Evolutionary conservation across 2,329 filamentous ascomycete species (phyloP).

Genomic region (Huntiella savannae): DNA sequence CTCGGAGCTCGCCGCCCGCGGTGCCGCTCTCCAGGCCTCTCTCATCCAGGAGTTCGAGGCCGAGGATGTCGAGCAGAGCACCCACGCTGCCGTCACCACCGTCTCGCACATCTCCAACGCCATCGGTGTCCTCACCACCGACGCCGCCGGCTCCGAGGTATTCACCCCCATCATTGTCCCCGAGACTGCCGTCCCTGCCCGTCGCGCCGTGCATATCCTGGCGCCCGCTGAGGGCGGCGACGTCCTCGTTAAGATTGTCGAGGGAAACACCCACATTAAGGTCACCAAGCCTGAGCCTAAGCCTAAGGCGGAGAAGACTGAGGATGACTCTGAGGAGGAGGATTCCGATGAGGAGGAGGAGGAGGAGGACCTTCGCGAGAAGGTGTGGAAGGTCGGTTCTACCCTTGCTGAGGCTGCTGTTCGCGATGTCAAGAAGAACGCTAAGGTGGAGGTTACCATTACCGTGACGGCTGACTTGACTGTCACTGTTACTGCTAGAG

Average conservation of each 20-base stretch:
- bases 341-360: slow-evolving; percentile 43
- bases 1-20: slow-evolving; percentile 71
- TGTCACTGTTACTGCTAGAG: slow-evolving; percentile 63
- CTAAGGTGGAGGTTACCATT: slow-evolving; percentile 85
- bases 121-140: slow-evolving; percentile 62
- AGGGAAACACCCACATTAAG: slow-evolving; percentile 82
- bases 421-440: slow-evolving; percentile 65
- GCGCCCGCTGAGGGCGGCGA: slow-evolving; percentile 68
- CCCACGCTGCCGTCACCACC: slow-evolving; percentile 84
- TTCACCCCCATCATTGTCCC: slow-evolving; percentile 69
- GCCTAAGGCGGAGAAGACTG: slow-evolving; percentile 48
- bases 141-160: slow-evolving; percentile 38
- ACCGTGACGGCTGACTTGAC: slow-evolving; percentile 66
- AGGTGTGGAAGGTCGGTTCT: slow-evolving; percentile 76
- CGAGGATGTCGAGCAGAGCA: slow-evolving; percentile 87
- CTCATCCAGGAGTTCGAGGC: slow-evolving; percentile 87
- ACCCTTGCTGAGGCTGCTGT: slow-evolving; percentile 72
- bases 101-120: slow-evolving; percentile 78
- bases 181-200: slow-evolving; percentile 78
- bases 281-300: slow-evolving; percentile 74
- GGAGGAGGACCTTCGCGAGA: slow-evolving; percentile 71
- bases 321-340: slow-evolving; percentile 32
- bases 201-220: slow-evolving; percentile 61
- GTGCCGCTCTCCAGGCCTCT: slow-evolving; percentile 86
- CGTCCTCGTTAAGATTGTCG: slow-evolving; percentile 71